Evolutionary conservation across 441 rosid species (phyloP).

Genomic region (Gossypium schwendimanii): DNA sequence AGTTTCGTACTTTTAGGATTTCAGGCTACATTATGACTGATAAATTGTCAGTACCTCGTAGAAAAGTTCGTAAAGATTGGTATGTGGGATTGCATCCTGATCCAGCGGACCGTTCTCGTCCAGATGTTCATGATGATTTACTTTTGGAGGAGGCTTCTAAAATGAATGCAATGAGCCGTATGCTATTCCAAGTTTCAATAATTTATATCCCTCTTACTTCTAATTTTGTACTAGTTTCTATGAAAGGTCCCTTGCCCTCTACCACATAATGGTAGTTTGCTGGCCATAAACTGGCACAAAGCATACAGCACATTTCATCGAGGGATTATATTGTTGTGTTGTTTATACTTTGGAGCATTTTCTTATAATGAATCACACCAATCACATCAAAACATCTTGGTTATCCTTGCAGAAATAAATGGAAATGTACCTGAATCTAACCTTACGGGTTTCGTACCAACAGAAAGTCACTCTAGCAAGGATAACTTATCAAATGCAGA

Average conservation of each 20-base stretch:
- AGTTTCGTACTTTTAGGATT: constrained; percentile 40
- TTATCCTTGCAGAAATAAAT: constrained; percentile 43
- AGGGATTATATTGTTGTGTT: background rate
- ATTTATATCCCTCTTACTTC: background rate
- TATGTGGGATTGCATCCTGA: constrained; percentile 74
- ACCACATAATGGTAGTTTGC: background rate
- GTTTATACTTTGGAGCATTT: constrained; percentile 9
- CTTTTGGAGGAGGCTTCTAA: constrained; percentile 58
- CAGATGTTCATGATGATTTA: constrained; percentile 74
- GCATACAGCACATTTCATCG: background rate
- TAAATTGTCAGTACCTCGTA: constrained; percentile 84
- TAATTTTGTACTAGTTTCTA: constrained; percentile 1
- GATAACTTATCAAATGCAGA: constrained; percentile 36
- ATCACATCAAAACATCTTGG: constrained; percentile 19
- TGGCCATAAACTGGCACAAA: background rate
- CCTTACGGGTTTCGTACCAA: constrained; percentile 26
- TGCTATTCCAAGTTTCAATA: constrained; percentile 26
- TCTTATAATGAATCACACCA: constrained; percentile 13
- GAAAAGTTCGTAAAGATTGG: constrained; percentile 86
- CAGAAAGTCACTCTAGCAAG: constrained; percentile 21
- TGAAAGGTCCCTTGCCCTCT: background rate
- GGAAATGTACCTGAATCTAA: constrained; percentile 41
- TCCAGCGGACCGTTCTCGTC: constrained; percentile 91
- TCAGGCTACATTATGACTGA: constrained; percentile 96
- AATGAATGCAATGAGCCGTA: constrained; percentile 40